Conservation (phyloP, 768 basidiomycete genomes). For the Mycena olivaceomarginata region DNA sequence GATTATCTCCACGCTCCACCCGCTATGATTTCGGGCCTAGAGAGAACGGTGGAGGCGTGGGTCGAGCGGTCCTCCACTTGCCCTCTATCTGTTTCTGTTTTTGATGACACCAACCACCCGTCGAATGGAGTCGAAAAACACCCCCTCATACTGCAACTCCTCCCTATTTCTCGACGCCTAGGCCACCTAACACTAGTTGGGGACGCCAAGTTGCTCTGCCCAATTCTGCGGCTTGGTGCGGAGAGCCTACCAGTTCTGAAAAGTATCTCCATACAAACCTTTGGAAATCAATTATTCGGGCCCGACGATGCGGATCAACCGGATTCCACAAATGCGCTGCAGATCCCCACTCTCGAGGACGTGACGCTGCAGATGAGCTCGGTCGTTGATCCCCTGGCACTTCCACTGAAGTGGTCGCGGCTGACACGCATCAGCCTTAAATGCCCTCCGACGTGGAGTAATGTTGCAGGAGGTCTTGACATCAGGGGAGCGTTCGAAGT, state of each 20-base stretch:
- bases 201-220: no score
- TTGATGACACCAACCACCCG: background rate
- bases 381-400: background rate
- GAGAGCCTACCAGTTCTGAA: constrained; percentile 1
- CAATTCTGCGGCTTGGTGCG: no score
- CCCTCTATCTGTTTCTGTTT: background rate
- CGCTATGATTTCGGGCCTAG: no score
- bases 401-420: constrained; percentile 17
- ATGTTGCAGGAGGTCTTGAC: background rate
- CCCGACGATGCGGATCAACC: no score
- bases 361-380: background rate
- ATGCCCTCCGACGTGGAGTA: background rate
- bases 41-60: no score
- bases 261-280: background rate
- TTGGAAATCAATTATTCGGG: background rate
- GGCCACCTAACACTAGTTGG: background rate
- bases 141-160: background rate
- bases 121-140: no score
- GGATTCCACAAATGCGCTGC: background rate
- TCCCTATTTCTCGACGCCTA: background rate
- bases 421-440: background rate
- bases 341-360: background rate
- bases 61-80: no score
- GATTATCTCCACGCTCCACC: background rate
- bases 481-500: background rate